Base-by-base conservation (phyloP, 2,329 filamentous ascomycete genomes). In the Aspergillus fumigatus region DNA sequence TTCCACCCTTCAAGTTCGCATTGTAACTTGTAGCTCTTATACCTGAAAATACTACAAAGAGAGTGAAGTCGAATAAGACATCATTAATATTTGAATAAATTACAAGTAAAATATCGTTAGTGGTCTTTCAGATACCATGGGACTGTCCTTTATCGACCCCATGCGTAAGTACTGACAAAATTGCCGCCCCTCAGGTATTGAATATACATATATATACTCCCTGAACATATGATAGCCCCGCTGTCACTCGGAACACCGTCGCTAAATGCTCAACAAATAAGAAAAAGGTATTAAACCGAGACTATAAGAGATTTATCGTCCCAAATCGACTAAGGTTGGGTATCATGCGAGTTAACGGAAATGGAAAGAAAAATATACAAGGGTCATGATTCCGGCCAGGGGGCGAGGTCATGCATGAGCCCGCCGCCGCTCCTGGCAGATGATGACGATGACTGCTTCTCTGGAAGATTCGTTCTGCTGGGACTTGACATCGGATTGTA, bases 331-430 rank as follows among this genome's bases (percentile, higher is more conserved):
- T 21, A n/a, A 52, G n/a, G 8, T 43, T 21, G 38, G 32, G 35
- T 52, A 52, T 52, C 32, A 43, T 47, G 19, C 23, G 23, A 19
- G 38, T 27, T 32, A 47, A 38, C 4, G 11, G 49, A 27, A 50
- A 10, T 43, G 8, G 38, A 40, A 11, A 23, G 23, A 38, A 50
- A 40, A 14, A 19, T 35, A 38, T 32, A n/a, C 19, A 49, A 48
- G 23, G 8, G 6, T 49, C 40, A 50, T n/a, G 23, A 53, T 52
- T 61, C 59, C 11, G 60, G 59, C 60, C 60, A 59, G 45, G 59
- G 60, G n/a, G 60, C 59, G 32, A 63, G 49, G 43, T 64, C 62
- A 50, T 62, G 61, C 55, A 61, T 61, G n/a, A 64, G 51, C 3
- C 60, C 61, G 9, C 57, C 57, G 19, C 43, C 41, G 41, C 41